phyloP scores from a whole-genome alignment of 208 protist species.

The Lotmaria passim region DNA sequence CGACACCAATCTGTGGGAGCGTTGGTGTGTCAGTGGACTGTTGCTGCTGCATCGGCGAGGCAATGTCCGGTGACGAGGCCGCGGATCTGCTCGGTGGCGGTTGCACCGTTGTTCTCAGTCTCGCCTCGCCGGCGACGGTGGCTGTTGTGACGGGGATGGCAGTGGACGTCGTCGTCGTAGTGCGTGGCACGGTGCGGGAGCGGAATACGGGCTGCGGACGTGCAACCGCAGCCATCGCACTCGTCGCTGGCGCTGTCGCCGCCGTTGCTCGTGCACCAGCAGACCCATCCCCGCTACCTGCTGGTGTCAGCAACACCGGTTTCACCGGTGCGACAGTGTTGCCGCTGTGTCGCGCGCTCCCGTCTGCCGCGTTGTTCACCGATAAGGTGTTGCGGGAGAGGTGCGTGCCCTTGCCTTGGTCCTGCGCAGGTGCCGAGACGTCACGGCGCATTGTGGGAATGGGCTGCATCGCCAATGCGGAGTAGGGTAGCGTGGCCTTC shows the following conservation, averaged over 20 bases:
- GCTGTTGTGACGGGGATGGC: not conserved
- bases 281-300: not conserved
- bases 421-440: not conserved
- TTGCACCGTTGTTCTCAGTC: not conserved
- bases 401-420: not conserved
- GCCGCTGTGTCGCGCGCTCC: not conserved
- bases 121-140: not conserved
- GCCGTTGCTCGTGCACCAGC: not conserved
- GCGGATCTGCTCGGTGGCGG: not conserved
- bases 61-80: not conserved
- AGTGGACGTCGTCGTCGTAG: not conserved
- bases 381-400: not conserved
- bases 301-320: not conserved
- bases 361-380: not conserved
- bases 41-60: not conserved
- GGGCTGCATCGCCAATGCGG: conserved; percentile 4
- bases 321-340: conserved; percentile 2
- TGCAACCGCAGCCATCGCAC: no score
- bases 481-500: conserved; percentile 6
- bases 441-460: conserved; percentile 6
- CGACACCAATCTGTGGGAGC: not conserved
- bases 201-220: no score
- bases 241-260: no score
- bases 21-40: no score
- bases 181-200: conserved; percentile 7